Evolutionary conservation across 805 yeast species (phyloP), one percentile per base, ranked within the genome.

Genomic region (Zygoascus ofunaensis): DNA sequence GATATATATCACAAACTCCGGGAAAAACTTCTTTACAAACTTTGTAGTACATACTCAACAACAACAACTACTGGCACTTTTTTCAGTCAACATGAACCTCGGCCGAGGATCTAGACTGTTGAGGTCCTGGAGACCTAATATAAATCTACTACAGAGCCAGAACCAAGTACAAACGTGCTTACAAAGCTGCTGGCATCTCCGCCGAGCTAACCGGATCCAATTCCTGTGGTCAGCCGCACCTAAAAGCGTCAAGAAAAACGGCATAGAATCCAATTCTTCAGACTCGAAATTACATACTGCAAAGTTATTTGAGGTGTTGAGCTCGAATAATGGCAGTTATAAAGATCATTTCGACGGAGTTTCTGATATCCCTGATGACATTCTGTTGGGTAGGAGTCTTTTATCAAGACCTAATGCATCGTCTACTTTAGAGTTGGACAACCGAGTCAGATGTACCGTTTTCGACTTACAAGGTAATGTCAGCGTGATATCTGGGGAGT

Each of bases 401-500:
- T 24, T 37, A 17, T 24, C 30, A 4, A 37, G 33, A 23, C 10
- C 33, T 10, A 4, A 24, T 12, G 33, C 18, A 15, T 36, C 39
- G 22, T 4, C 5, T 15, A 19, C 39, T 3, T 10, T 14, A 14
- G 41, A 26, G 18, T 17, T 37, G 4, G 41, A 37, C 15, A 37
- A 37, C 20, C 32, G 41, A 15, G 41, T 87, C 18, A 70, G 87
- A 26, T 90, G 97, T 55, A 90, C 97, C 1, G 76, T 85, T 0
- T 79, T 92, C 51, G 87, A 89, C 55, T 50, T 57, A 2, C 59
- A 68, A 2, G 97, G 97, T 0, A 72, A 77, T 35, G 79, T 85
- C 20, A 70, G 73, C 1, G 79, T 82, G 0, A 80, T 82, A 2
- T 80, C 90, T 1, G 73, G 79, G 37, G 83, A 79, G 55, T 79